These are phyloP conservation scores for Rhodotorula graminis DNA, from an alignment of 768 basidiomycete genomes.

Conservation along the genomic window DNA sequence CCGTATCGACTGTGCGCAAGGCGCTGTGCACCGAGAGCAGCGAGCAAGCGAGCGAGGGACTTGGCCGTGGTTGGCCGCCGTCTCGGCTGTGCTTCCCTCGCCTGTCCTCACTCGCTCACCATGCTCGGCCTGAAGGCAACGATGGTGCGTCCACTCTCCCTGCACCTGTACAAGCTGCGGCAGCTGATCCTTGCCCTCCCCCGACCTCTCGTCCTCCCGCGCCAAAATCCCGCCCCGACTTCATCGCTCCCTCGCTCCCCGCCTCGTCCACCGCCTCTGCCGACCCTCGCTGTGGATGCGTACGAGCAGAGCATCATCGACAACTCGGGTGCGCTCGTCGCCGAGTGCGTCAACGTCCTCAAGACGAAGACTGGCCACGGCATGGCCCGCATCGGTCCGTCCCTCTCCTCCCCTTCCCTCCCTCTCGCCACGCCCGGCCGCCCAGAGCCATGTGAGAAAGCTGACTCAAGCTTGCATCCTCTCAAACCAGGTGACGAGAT, in stretches of 20 bases:
- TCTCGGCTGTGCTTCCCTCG: not conserved
- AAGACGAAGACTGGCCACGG: conserved; percentile 95
- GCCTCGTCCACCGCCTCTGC: not conserved
- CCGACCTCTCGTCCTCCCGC: not conserved
- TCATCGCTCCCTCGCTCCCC: not conserved
- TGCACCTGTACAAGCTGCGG: too few relatives aligned
- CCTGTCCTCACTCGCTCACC: too few relatives aligned
- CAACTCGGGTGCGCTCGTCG: conserved; percentile 89
- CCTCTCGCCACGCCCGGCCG: too few relatives aligned
- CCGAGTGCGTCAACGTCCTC: conserved; percentile 93
- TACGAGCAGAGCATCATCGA: conserved; percentile 69
- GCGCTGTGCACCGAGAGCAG: too few relatives aligned
- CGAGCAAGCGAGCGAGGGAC: too few relatives aligned
- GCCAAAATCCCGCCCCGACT: not conserved
- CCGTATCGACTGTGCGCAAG: too few relatives aligned
- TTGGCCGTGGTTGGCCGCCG: too few relatives aligned
- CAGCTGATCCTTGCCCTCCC: not conserved
- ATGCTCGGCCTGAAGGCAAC: conserved; percentile 97
- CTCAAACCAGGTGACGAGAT: conserved; percentile 71
- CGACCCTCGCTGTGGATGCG: too few relatives aligned
- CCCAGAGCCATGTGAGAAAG: too few relatives aligned
- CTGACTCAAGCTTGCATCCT: too few relatives aligned
- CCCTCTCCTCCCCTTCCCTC: not conserved
- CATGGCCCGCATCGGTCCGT: conserved; percentile 60
- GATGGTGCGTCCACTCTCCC: conserved; percentile 51